Base-by-base conservation (phyloP, 2,329 filamentous ascomycete species). In the Exophiala mesophila region DNA sequence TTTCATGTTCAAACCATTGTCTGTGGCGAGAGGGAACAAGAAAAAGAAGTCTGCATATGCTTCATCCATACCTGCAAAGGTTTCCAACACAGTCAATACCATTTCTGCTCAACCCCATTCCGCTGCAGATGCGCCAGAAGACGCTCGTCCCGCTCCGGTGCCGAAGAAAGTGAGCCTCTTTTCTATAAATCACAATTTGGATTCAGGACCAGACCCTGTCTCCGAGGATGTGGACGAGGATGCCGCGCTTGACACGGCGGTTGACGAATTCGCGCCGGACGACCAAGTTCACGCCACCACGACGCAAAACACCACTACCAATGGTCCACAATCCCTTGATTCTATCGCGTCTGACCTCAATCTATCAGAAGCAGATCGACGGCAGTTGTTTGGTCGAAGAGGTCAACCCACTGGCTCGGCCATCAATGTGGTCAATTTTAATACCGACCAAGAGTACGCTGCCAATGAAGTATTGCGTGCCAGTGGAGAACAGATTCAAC, bases 1-100 rank as follows among this genome's bases (percentile, higher is more conserved):
- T 9, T 78, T 89, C 63, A 85, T 88, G 78, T 96, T 97, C 64
- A 85, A 82, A 59, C 90, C 90, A 3, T 70, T 96, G 26, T 95
- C 89, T 1, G 88, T 96, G 10, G 78, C 82, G 12, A 76, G 86
- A 48, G 87, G 83, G 50, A 74, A 80, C 20, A 77, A 76, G 50
- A 88, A 85, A 66, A 87, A 83, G 67, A 82, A 76, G 57, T 31
- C 44, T 13, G 39, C 42, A 16, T 15, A 12, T 24, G 12, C 17
- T 18, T 34, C 18, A 12, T 18, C 32, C 15, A 34, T 18, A 19
- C 4, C 6, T 4, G 4, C 32, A 17, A 31, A 32, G 64, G 5
- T 78, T 76, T 55, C 77, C 79, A 44, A 12, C 12, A 26, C 6
- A 26, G 23, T 7, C 6, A 26, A 12, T 26, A 12, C 23, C 23